Evolutionary conservation across 73 alveolate genomes (phyloP).

Genomic region (Symbiodinium pilosum): DNA sequence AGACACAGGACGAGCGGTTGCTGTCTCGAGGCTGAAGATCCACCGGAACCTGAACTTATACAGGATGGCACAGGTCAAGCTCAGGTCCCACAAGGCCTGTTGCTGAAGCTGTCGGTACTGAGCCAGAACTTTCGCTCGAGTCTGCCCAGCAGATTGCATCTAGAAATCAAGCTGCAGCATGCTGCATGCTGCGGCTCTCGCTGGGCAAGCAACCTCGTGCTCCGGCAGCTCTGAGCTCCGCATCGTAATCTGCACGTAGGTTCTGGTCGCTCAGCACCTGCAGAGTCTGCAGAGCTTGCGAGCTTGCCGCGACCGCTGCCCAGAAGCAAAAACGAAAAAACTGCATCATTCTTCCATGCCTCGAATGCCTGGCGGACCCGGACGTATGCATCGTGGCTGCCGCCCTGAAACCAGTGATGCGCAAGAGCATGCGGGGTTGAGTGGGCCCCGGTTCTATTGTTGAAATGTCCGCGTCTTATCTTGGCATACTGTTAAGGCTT

Average conservation of each 20-base stretch:
- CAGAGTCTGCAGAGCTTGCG: too few relatives aligned
- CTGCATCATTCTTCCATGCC: not conserved
- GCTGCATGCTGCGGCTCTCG: not conserved
- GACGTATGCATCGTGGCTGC: constrained; percentile 74
- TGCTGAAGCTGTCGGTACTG: not conserved
- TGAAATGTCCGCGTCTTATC: too few relatives aligned
- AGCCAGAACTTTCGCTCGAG: not conserved
- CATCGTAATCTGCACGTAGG: constrained; percentile 83
- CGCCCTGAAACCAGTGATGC: constrained; percentile 54
- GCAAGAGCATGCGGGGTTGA: too few relatives aligned
- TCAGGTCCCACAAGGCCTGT: not conserved
- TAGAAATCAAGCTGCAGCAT: too few relatives aligned
- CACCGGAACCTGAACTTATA: not conserved
- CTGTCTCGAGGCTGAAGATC: not conserved
- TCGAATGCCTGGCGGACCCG: constrained; percentile 81
- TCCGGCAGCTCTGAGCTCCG: constrained; percentile 35
- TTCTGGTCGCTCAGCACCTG: constrained; percentile 71
- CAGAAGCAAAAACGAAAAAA: not conserved
- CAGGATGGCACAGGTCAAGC: too few relatives aligned
- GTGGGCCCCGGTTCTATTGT: too few relatives aligned
- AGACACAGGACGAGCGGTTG: not conserved
- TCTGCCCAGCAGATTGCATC: not conserved
- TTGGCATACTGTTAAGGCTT: not conserved
- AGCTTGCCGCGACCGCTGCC: too few relatives aligned
- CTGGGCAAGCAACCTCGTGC: too few relatives aligned